Conservation (phyloP, 257 asterid genomes). For the Scutellaria galericulata region DNA sequence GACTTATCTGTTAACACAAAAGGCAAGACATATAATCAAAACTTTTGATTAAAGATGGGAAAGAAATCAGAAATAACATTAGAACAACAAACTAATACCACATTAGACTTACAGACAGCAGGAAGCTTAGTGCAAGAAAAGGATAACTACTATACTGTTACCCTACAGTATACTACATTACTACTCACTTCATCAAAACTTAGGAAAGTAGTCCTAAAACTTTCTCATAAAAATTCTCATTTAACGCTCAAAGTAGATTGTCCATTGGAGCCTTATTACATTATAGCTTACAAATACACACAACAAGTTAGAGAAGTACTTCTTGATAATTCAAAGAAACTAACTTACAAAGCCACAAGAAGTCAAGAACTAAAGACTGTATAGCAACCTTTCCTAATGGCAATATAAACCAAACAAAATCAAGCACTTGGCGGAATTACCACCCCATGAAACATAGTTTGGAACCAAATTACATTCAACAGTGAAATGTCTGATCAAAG, state of each 20-base stretch:
- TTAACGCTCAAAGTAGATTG: not conserved
- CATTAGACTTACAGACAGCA: not conserved
- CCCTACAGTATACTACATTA: not conserved
- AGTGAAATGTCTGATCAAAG: not conserved
- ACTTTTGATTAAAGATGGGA: not conserved
- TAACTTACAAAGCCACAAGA: not conserved
- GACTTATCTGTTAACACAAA: slow-evolving; percentile 48
- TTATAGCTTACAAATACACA: not conserved
- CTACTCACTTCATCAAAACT: not conserved
- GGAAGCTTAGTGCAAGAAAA: not conserved
- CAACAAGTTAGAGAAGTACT: slow-evolving; percentile 13
- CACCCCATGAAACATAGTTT: not conserved
- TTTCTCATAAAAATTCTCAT: not conserved
- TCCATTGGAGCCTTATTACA: not conserved
- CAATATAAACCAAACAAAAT: not conserved
- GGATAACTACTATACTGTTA: not conserved
- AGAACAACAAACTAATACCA: slow-evolving; percentile 4
- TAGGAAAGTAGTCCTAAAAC: not conserved
- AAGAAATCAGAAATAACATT: not conserved
- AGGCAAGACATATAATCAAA: slow-evolving; percentile 3
- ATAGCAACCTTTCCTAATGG: not conserved
- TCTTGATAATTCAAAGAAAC: not conserved
- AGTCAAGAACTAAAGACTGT: not conserved
- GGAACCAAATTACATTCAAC: not conserved
- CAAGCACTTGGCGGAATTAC: slow-evolving; percentile 6